phyloP scores from a whole-genome alignment of 306 rosid genomes.

The Biancaea sappan region DNA sequence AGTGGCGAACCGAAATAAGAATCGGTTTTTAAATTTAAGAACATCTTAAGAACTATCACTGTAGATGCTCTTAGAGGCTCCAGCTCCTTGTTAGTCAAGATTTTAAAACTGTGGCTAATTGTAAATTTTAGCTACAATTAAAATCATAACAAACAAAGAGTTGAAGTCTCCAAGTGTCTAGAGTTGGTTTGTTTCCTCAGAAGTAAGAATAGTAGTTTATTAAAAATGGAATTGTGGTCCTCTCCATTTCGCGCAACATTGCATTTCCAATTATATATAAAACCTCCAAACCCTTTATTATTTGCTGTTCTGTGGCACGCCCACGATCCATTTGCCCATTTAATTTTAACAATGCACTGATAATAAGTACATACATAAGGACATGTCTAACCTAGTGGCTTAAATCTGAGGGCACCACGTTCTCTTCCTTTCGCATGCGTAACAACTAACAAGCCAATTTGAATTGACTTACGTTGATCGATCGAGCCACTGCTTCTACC shows the following conservation, averaged over 20 bases:
- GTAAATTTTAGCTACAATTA: no score
- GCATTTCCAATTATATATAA: not conserved
- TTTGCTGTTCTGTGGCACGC: not conserved
- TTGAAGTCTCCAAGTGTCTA: no score
- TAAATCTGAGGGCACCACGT: slow-evolving; percentile 23
- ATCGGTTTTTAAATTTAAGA: no score
- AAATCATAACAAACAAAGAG: no score
- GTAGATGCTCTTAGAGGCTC: no score
- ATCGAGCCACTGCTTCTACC: slow-evolving; percentile 38
- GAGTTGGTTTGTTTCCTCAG: no score
- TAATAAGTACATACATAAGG: not conserved
- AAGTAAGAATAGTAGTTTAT: not conserved
- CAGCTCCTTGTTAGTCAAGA: no score
- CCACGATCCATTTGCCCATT: slow-evolving; percentile 16
- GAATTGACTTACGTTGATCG: slow-evolving; percentile 26
- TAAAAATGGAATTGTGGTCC: slow-evolving; percentile 55
- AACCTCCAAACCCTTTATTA: not conserved
- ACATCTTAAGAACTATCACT: no score
- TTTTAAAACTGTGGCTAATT: no score
- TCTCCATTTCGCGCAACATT: slow-evolving; percentile 27
- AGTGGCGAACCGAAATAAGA: no score
- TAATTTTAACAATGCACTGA: slow-evolving; percentile 24
- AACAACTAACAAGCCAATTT: slow-evolving; percentile 14
- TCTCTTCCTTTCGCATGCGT: slow-evolving; percentile 25
- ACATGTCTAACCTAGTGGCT: slow-evolving; percentile 23